These are phyloP conservation scores for Globisporangium irregulare DNA, from an alignment of 352 stramenopile species.

Conservation along the genomic window DNA sequence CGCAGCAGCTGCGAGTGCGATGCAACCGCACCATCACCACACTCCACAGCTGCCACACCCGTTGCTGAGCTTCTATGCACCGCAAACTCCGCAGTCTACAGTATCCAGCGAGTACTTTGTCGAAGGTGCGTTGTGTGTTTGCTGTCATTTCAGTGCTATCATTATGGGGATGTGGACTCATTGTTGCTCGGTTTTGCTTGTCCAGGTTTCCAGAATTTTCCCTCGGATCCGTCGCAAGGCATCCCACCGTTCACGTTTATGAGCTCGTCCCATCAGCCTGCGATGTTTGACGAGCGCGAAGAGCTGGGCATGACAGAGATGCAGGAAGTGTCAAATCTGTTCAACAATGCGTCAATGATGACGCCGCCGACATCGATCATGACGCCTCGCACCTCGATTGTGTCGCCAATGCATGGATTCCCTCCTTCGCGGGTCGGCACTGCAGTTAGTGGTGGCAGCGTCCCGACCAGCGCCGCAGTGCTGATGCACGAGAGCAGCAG, in stretches of 20 bases:
- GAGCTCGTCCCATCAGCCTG: constrained; percentile 3
- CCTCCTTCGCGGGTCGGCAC: neutral
- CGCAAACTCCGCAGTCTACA: neutral
- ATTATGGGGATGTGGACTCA: neutral
- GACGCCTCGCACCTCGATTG: constrained; percentile 14
- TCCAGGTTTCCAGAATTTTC: constrained; percentile 15
- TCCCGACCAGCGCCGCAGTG: neutral
- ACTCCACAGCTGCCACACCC: neutral
- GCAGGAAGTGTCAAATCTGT: constrained; percentile 15
- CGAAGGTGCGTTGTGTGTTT: constrained; percentile 9
- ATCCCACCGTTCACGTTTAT: constrained; percentile 10
- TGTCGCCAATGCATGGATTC: constrained; percentile 16
- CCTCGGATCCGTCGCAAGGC: constrained; percentile 1
- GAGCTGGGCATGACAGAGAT: constrained; percentile 14
- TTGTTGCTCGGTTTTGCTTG: neutral
- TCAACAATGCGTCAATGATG: constrained; percentile 17
- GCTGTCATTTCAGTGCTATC: neutral
- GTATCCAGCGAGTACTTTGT: constrained; percentile 15
- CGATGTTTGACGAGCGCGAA: constrained; percentile 16
- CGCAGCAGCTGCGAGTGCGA: neutral
- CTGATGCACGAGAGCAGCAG: constrained; percentile 15
- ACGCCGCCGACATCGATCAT: constrained; percentile 18
- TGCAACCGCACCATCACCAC: constrained; percentile 12
- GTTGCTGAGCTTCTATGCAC: constrained; percentile 12
- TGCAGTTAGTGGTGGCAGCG: neutral